Base-by-base conservation (phyloP, 768 basidiomycete species). In the Suillus subalutaceus region DNA sequence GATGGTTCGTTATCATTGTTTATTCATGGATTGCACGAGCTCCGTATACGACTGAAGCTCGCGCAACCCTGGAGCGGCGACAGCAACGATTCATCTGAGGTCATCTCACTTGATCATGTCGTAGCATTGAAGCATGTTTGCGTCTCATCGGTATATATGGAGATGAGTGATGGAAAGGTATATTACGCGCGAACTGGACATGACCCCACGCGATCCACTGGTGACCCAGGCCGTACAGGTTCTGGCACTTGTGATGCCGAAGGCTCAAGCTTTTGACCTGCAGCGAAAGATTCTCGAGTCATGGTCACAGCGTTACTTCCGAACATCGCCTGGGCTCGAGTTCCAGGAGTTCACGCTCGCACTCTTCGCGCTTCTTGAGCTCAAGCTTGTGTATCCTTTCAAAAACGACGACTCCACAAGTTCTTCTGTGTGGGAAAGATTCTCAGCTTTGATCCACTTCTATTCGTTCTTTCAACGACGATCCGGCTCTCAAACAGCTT, bases 221-320 rank as follows among this genome's bases (percentile, higher is more conserved):
- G 89, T 89, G 10, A 75, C 73, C 35, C 85, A 86, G 64, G 87
- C 85, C 63, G 77, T 97, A 53, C 82, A 86, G 57, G 81, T 86
- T 8, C 81, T 96, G 7, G 84, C 93, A 0, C 79, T 88, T 30
- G 81, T 85, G 12, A 71, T 96, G 16, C 86, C 91, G 1, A 68
- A 80, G 0, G 84, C 88, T 16, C 75, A 82, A 3, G 84, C 86
- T 50, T 91, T 88, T 68, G 71, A 74, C 18, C 71, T 93, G 4
- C 87, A 93, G 70, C 73, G 77, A 41, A 72, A 73, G 1, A 91
- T 91, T 72, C 76, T 92, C 40, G 76, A 82, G 44, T 74, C 77
- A 44, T 93, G 91, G 92, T 84, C 86, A 2, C 68, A 72, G 3
- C 76, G 67, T 43, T 76, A 77, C 23, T 83, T 85, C 59, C 79